A percentile compares a stretch with the other conserved stretches of the same genome.
Conservation (phyloP, 1,139 yeast species). For the Pneumocystis wakefieldiae region DNA sequence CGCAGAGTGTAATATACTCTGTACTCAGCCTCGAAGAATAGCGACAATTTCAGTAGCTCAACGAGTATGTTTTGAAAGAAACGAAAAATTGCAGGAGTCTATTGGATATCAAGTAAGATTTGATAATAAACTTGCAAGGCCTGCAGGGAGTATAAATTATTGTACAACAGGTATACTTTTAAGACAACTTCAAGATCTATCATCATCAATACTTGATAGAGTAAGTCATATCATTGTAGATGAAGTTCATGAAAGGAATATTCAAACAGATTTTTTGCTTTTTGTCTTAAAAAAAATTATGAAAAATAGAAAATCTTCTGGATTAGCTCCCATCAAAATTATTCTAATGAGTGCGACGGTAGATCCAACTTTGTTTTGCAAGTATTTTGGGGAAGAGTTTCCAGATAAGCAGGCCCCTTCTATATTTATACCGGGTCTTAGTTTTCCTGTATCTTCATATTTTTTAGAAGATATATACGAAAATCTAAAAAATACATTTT, state of each 20-base stretch:
- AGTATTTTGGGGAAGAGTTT: conserved; percentile 33
- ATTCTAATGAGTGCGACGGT: conserved; percentile 77
- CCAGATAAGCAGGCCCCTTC: conserved; percentile 28
- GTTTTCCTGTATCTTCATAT: conserved; percentile 61
- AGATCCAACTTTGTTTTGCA: conserved; percentile 41
- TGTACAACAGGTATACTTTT: conserved; percentile 72
- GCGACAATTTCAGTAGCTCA: conserved; percentile 59
- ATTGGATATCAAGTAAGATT: conserved; percentile 75
- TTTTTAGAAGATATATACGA: conserved; percentile 24
- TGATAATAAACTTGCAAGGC: conserved; percentile 47
- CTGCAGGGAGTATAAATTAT: conserved; percentile 51
- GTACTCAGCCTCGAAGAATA: conserved; percentile 63
- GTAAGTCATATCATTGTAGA: conserved; percentile 56
- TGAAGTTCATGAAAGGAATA: conserved; percentile 76
- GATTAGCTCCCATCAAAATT: conserved; percentile 35
- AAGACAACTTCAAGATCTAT: conserved; percentile 38
- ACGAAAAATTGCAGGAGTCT: conserved; percentile 40
- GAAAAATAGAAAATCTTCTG: conserved; percentile 28
- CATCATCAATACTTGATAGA: conserved; percentile 32
- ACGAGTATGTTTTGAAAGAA: conserved; percentile 45
- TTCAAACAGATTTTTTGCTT: conserved; percentile 61
- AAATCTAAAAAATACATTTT: conserved; percentile 5
- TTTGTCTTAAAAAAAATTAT: conserved; percentile 45
- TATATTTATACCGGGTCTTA: conserved; percentile 65
- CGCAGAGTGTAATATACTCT: conserved; percentile 41